A percentile compares a stretch with the other conserved stretches of the same genome.
Evolutionary conservation across 148 eudicot genomes (phyloP).

Genomic region (Arbutus unedo): DNA sequence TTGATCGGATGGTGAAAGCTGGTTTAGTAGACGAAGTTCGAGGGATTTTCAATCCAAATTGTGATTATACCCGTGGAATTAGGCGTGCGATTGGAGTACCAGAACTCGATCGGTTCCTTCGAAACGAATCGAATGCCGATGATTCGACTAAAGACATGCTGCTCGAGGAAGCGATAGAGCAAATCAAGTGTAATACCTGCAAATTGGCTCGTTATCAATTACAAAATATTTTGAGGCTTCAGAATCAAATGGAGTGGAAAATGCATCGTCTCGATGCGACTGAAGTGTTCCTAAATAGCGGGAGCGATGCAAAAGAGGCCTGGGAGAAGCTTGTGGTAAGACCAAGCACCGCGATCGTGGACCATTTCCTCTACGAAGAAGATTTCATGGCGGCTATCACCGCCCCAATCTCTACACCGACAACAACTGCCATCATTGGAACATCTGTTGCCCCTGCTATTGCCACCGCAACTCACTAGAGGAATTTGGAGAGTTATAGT

Average conservation of each 20-base stretch:
- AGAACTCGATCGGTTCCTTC: slow-evolving; percentile 55
- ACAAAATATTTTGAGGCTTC: slow-evolving; percentile 56
- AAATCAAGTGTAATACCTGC: slow-evolving; percentile 61
- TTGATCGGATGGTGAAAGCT: slow-evolving; percentile 57
- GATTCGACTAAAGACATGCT: slow-evolving; percentile 31
- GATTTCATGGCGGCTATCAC: slow-evolving; percentile 24
- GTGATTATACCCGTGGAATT: slow-evolving; percentile 55
- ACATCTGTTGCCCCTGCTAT: slow-evolving; percentile 27
- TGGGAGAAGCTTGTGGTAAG: slow-evolving; percentile 56
- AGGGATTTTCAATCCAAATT: slow-evolving; percentile 40
- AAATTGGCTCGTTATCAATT: slow-evolving; percentile 56
- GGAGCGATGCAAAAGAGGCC: slow-evolving; percentile 36
- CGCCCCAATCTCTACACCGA: slow-evolving; percentile 49
- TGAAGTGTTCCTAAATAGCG: slow-evolving; percentile 44
- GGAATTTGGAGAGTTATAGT: neutral
- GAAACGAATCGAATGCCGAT: slow-evolving; percentile 37
- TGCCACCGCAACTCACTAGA: slow-evolving; percentile 23
- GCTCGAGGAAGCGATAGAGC: slow-evolving; percentile 48
- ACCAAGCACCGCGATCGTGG: slow-evolving; percentile 46
- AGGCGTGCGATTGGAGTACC: slow-evolving; percentile 89
- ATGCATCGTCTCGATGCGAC: slow-evolving; percentile 74
- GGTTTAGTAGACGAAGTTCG: slow-evolving; percentile 72
- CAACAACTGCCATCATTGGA: slow-evolving; percentile 24
- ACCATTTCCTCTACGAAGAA: slow-evolving; percentile 29
- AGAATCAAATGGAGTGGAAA: slow-evolving; percentile 53